Base-by-base conservation (phyloP, 306 rosid species). In the Lagenaria siceraria region DNA sequence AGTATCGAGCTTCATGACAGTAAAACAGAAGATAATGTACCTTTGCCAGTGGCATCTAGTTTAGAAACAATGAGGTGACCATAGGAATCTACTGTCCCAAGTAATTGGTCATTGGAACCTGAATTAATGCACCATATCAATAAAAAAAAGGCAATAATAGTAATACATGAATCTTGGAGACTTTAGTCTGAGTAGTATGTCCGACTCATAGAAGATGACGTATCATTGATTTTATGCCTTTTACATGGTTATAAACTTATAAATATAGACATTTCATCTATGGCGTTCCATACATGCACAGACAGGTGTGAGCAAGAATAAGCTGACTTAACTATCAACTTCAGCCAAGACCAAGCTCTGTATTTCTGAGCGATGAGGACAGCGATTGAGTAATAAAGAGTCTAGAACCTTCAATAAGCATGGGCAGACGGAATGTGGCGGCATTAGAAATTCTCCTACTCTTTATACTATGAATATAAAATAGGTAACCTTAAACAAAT, bases 331-430 rank as follows among this genome's bases (percentile, higher is more conserved):
- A 93, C 97, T 85, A 82, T 89, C 94, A 40, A 56, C 78, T 63
- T 93, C 96, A 15, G 89, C 85, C 35, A 91, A 89, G 81, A 83
- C 92, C 77, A 91, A 83, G 75, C 96, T 90, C 85, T 93, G 98
- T 78, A 91, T 90, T 85, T 93, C 98, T n/a, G 98, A 85, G 77
- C 96, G 92, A 84, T 93, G 98, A 38, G 97, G 97, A 49, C 98
- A 93, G 64, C 91, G 91, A 69, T 88, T 88, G 61, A 88, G 86
- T 53, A 80, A 7, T 14, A 59, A 86, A 61, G 94, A 84, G 73
- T 84, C 69, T 81, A 78, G 69, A 79, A 88, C 69, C 98, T 93
- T 81, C 56, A 79, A 81, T 64, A 65, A 79, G 51, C 43, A 76
- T 60, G 76, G 61, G 46, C n/a, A 42, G 49, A 76, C 1, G 25